Evolutionary conservation across 2,329 filamentous ascomycete genomes (phyloP), one percentile per base, ranked within the genome.

Genomic region (Colletotrichum paranaense): DNA sequence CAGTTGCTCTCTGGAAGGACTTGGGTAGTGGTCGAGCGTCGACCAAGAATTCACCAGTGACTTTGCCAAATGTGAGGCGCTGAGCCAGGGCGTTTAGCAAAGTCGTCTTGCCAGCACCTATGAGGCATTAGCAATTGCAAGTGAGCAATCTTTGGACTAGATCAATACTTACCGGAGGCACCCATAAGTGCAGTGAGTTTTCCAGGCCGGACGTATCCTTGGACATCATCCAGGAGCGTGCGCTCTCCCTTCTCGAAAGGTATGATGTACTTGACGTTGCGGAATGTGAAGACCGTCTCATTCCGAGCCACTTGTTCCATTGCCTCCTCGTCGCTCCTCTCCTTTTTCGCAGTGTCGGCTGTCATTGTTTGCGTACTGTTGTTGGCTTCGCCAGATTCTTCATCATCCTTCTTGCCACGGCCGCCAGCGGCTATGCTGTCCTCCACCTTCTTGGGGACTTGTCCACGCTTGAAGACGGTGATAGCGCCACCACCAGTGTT

Each of bases 141-240:
- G 22, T 6, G 14, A 11, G 3, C 8, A 5, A 7, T 14, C 30
- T 77, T 38, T 0, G 70, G 12, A 24, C 14, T 1, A 4, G 4
- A 1, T 26, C 38, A 9, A 14, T 78, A 77, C 77, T 77, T 80
- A 79, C 83, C 85, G 55, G 86, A 87, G 26, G 86, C 85, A 46
- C 86, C 92, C 94, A 96, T 96, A 0, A 95, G 87, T 9, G 93
- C 94, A 11, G 93, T 95, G 62, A 95, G 83, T 65, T 93, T 95
- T 38, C 94, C 94, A 1, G 94, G 94, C 74, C 94, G 93, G 56
- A 97, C 93, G 87, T 92, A 96, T n/a, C 94, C 94, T 77, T 95
- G 92, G 1, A 96, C 92, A 73, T 95, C 88, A 73, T 95, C 90
- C 24, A 97, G 84, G 67, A 97, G 88, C 62, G 91, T 89, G 24